Conservation (phyloP, 2,329 filamentous ascomycete genomes). For the Neurospora crassa region DNA sequence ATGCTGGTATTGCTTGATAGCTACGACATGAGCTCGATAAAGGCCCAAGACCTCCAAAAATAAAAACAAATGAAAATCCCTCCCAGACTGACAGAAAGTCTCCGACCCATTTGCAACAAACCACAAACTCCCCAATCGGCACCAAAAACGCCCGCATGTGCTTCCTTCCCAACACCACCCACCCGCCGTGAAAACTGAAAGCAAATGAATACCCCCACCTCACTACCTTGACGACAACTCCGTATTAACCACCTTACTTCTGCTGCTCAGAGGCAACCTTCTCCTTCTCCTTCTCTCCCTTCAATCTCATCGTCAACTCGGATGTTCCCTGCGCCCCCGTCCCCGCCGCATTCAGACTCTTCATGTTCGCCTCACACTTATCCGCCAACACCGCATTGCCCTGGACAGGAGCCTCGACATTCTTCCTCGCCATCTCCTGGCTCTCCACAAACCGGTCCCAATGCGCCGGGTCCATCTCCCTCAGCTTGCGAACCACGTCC, state of each 20-base stretch:
- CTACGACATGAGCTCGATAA: background rate
- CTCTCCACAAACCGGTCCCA: conserved; percentile 54
- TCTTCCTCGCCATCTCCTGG: conserved; percentile 49
- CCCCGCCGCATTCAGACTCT: background rate
- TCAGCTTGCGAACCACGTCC: conserved; percentile 37
- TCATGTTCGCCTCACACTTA: background rate
- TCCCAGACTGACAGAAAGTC: background rate
- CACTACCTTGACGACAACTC: background rate
- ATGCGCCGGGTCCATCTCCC: conserved; percentile 55
- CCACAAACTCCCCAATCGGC: background rate
- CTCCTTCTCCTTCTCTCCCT: background rate
- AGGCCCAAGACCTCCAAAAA: background rate
- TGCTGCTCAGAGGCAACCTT: background rate
- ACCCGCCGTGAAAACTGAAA: background rate
- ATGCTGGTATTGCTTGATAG: background rate
- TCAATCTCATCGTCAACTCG: background rate
- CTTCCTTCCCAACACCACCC: background rate
- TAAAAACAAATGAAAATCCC: background rate
- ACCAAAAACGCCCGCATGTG: background rate
- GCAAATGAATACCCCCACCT: background rate
- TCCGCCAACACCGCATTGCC: background rate
- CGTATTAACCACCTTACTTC: background rate
- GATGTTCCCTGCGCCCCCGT: background rate
- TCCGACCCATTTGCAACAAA: background rate
- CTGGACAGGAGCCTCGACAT: conserved; percentile 24